Base-by-base conservation (phyloP, 169 alveolate species). In the Eimeria necatrix region DNA sequence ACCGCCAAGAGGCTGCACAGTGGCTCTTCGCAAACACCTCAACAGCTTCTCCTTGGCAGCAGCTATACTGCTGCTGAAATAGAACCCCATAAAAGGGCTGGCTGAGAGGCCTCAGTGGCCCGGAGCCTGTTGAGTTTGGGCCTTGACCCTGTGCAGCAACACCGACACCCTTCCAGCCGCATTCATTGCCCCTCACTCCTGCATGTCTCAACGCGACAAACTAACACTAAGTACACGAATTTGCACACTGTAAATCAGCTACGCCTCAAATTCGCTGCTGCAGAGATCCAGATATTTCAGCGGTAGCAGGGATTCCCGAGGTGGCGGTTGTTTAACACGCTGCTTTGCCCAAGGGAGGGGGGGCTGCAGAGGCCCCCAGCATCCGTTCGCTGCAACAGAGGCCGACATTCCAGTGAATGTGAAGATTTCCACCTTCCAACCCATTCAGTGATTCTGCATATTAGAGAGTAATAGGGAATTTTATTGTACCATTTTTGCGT, bases 121-220 rank as follows among this genome's bases (percentile, higher is more conserved):
- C 20, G n/a, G 85, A 48, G 61, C 85, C 32, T 46, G 59, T 12
- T 20, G 60, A 5, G 61, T 20, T 18, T 16, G 60, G 59, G 85
- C 61, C 85, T 48, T 59, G 49, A 48, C 85, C 56, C 61, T 46
- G 85, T 74, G 60, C 32, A 74, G 32, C 61, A 48, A 20, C 85
- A 48, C 85, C 85, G 85, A 46, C 46, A 74, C 85, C 24, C 41
- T 24, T 53, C 83, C 41, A 32, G 41, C 41, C 52, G 10, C 61
- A 74, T 18, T 74, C 85, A 74, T 74, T 74, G 61, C 85, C 32
- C 59, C 2, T 73, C 83, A 73, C 26, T 53, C 46, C 85, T 53
- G 61, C 59, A 32, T 32, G 41, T 32, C 41, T 32, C 41, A 32
- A 32, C 41, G 41, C 41, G 41, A 32, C 41, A 32, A 32, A 32